Conservation (phyloP, 345 rosid genomes). For the Arabidopsis arenosa region DNA sequence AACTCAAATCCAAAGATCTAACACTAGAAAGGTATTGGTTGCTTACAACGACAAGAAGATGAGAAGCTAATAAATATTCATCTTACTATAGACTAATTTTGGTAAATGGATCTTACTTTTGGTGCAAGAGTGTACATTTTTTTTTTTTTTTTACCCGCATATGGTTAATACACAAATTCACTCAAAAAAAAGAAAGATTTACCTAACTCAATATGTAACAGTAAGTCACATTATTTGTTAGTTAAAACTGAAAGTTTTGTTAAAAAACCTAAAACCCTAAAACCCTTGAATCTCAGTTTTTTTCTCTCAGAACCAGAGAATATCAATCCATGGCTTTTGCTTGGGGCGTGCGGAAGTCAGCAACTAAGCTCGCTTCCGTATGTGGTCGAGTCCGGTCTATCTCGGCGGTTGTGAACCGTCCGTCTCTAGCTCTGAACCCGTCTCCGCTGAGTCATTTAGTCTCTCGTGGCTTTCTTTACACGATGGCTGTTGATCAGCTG, state of each 20-base stretch:
- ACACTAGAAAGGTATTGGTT: too few relatives aligned
- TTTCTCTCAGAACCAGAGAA: background rate
- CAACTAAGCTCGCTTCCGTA: constrained; percentile 27
- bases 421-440: constrained; percentile 32
- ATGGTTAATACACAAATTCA: too few relatives aligned
- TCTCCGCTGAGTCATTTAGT: constrained; percentile 34
- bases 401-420: constrained; percentile 48
- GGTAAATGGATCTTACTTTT: too few relatives aligned
- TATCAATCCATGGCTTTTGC: background rate
- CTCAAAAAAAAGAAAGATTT: too few relatives aligned
- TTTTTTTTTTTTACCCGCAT: too few relatives aligned
- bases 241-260: too few relatives aligned
- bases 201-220: background rate
- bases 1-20: too few relatives aligned
- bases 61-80: too few relatives aligned
- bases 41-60: too few relatives aligned
- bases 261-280: background rate
- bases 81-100: too few relatives aligned
- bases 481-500: constrained; percentile 50
- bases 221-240: too few relatives aligned
- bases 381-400: constrained; percentile 45
- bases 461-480: constrained; percentile 43
- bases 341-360: constrained; percentile 33
- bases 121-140: too few relatives aligned
- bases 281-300: background rate